These are phyloP conservation scores for Immersiella caudata DNA, from an alignment of 495 filamentous ascomycete genomes.

Conservation along the genomic window DNA sequence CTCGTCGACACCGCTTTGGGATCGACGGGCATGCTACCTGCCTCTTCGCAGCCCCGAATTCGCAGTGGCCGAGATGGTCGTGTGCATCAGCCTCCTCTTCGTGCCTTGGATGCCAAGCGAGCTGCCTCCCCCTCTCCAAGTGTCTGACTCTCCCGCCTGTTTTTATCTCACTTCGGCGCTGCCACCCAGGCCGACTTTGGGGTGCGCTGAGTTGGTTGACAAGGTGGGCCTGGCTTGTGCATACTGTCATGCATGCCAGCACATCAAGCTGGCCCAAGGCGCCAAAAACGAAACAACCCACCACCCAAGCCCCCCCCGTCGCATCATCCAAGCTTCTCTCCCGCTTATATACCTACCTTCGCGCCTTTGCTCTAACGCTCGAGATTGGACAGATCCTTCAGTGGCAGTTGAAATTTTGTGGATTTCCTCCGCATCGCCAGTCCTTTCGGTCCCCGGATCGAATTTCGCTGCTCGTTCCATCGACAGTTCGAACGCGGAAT, in stretches of 20 bases:
- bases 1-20: not conserved
- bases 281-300: constrained; percentile 46
- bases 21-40: not conserved
- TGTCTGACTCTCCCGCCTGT: constrained; percentile 17
- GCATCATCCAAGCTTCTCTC: constrained; percentile 41
- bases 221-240: constrained; percentile 55
- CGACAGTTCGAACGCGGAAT: not conserved
- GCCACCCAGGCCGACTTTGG: constrained; percentile 28
- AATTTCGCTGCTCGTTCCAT: not conserved
- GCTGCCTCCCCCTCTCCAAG: constrained; percentile 13
- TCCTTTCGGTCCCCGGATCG: not conserved
- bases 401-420: not conserved
- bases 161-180: constrained; percentile 27
- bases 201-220: constrained; percentile 42
- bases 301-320: constrained; percentile 40
- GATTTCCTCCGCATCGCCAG: constrained; percentile 5
- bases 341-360: constrained; percentile 36
- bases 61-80: constrained; percentile 14
- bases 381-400: constrained; percentile 25
- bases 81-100: constrained; percentile 10
- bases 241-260: constrained; percentile 63
- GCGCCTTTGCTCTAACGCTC: constrained; percentile 45
- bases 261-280: constrained; percentile 56
- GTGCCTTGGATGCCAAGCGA: constrained; percentile 15
- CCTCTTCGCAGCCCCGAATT: constrained; percentile 20